Conservation (phyloP, 2,329 filamentous ascomycete genomes). For the Ploettnerulaceae sp. region DNA sequence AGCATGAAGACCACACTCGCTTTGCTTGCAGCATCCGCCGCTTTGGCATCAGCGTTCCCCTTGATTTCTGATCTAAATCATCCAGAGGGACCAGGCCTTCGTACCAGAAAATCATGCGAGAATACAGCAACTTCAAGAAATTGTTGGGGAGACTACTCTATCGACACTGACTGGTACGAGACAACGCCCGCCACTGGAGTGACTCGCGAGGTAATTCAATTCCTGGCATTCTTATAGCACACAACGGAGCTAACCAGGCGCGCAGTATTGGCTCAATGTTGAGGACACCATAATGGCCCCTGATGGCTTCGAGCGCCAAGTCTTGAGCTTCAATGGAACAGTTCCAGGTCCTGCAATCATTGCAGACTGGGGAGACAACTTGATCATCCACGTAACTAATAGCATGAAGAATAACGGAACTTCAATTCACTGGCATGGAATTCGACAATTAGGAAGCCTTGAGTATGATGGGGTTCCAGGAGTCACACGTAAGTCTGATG, state of each 20-base stretch:
- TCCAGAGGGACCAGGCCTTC: slow-evolving; percentile 6
- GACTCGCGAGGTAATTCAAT: slow-evolving; percentile 28
- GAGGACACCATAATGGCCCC: slow-evolving; percentile 31
- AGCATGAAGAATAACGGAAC: slow-evolving; percentile 41
- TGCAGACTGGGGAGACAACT: slow-evolving; percentile 26
- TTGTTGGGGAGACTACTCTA: slow-evolving; percentile 33
- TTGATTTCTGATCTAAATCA: slow-evolving; percentile 12
- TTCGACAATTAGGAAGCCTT: slow-evolving; percentile 39
- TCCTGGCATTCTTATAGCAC: not conserved
- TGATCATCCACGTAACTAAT: slow-evolving; percentile 33
- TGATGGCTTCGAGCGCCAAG: slow-evolving; percentile 45
- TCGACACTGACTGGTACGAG: slow-evolving; percentile 32
- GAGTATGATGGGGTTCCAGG: slow-evolving; percentile 38
- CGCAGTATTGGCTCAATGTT: slow-evolving; percentile 28
- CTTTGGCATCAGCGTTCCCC: slow-evolving; percentile 24
- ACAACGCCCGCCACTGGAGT: slow-evolving; percentile 34
- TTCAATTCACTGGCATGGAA: slow-evolving; percentile 48
- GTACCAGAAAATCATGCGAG: slow-evolving; percentile 24
- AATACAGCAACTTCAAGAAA: slow-evolving; percentile 30
- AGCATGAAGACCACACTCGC: slow-evolving; percentile 29
- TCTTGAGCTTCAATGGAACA: slow-evolving; percentile 42
- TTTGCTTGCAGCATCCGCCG: slow-evolving; percentile 19
- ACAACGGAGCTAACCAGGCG: slow-evolving; percentile 7
- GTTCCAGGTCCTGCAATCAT: slow-evolving; percentile 39
- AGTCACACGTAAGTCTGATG: slow-evolving; percentile 38